A percentile compares a stretch with the other conserved stretches of the same genome.
Evolutionary conservation across 2,329 filamentous ascomycete species (phyloP).

Genomic region (Trichoderma gracile): DNA sequence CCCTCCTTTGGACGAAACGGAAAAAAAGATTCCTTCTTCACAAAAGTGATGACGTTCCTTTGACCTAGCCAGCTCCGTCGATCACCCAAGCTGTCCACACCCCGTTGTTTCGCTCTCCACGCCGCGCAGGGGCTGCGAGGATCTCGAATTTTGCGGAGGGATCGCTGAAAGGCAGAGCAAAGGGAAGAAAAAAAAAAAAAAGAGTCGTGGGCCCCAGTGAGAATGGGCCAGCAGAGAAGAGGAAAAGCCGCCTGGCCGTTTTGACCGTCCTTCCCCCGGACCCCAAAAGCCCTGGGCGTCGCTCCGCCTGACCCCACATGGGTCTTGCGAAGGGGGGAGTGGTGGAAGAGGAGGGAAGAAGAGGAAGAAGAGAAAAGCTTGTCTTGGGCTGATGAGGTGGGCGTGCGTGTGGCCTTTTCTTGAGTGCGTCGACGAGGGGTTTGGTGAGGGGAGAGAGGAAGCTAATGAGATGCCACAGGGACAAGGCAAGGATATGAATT

Average conservation of each 20-base stretch:
- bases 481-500: background rate
- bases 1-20: background rate
- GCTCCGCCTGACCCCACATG: slow-evolving; percentile 22
- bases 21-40: background rate
- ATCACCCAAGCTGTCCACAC: slow-evolving; percentile 4
- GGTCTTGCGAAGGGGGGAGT: background rate
- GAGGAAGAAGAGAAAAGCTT: background rate
- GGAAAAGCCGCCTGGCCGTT: slow-evolving; percentile 6
- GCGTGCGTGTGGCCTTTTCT: background rate
- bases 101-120: slow-evolving; percentile 7
- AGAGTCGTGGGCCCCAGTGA: too few species aligned
- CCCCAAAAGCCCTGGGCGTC: slow-evolving; percentile 16
- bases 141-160: slow-evolving; percentile 26
- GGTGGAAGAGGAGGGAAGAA: background rate
- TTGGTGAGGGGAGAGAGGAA: too few species aligned
- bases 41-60: background rate
- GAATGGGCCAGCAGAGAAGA: background rate
- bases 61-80: slow-evolving; percentile 12
- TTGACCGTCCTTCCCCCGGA: background rate
- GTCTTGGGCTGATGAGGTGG: background rate
- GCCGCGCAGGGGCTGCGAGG: slow-evolving; percentile 12
- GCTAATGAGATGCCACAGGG: slow-evolving; percentile 1
- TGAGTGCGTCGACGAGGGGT: background rate
- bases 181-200: too few species aligned
- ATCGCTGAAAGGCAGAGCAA: slow-evolving; percentile 7